Percentiles rank a stretch among this genome's conserved stretches.
phyloP scores from a whole-genome alignment of 148 eudicot genomes.

The Silene conica region DNA sequence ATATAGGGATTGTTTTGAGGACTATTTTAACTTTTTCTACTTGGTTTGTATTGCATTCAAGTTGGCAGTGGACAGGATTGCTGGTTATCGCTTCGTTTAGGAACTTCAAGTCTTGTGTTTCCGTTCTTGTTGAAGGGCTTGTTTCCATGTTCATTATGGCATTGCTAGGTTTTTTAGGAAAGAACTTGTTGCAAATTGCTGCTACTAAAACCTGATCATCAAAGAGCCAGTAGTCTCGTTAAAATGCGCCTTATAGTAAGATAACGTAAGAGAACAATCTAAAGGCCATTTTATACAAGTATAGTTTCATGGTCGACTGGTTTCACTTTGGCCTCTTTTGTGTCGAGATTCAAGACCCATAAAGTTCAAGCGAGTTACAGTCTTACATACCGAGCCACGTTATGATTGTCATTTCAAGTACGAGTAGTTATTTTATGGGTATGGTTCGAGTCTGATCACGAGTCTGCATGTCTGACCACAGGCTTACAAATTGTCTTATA shows the following conservation, averaged over 20 bases:
- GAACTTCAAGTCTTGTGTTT: constrained; percentile 32
- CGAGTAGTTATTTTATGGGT: too few relatives aligned
- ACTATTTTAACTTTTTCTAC: constrained; percentile 70
- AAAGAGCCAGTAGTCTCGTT: background rate
- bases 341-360: too few relatives aligned
- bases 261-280: background rate
- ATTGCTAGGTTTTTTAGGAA: constrained; percentile 33
- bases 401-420: too few relatives aligned
- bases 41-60: constrained; percentile 47
- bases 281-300: too few relatives aligned
- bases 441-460: too few relatives aligned
- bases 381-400: too few relatives aligned
- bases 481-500: too few relatives aligned
- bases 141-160: constrained; percentile 34
- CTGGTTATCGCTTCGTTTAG: constrained; percentile 42
- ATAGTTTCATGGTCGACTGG: too few relatives aligned
- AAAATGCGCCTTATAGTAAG: background rate
- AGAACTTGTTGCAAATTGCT: constrained; percentile 39
- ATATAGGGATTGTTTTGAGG: constrained; percentile 55
- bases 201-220: constrained; percentile 57
- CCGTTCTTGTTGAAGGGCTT: constrained; percentile 21
- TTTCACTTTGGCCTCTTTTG: too few relatives aligned
- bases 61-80: constrained; percentile 28
- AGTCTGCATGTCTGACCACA: too few relatives aligned
- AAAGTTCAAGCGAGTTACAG: too few relatives aligned